Evolutionary conservation across 208 protist species (phyloP).

Genomic region (Leishmania braziliensis): DNA sequence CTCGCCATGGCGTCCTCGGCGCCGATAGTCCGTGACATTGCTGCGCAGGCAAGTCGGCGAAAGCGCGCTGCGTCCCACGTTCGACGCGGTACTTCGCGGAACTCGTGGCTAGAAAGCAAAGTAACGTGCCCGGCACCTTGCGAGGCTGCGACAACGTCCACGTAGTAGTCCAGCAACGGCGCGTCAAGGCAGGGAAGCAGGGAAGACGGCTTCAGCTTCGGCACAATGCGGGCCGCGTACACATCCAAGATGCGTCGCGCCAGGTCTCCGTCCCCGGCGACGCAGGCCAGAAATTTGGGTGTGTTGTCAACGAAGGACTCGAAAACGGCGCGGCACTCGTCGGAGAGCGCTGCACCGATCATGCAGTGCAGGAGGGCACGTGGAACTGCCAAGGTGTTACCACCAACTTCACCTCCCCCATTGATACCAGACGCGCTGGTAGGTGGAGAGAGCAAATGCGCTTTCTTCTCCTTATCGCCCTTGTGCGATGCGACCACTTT

Average conservation of each 20-base stretch:
- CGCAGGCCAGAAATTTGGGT: constrained; percentile 49
- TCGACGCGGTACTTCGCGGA: constrained; percentile 12
- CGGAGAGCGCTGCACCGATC: constrained; percentile 43
- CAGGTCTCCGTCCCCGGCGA: constrained; percentile 51
- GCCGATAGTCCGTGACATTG: constrained; percentile 6
- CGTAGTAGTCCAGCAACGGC: constrained; percentile 53
- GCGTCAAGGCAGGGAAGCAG: constrained; percentile 56
- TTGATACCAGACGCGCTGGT: neutral
- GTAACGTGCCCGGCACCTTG: neutral
- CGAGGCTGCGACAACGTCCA: constrained; percentile 52
- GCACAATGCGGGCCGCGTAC: constrained; percentile 53
- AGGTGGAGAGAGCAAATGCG: neutral
- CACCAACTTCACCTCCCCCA: neutral
- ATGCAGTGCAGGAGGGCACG: constrained; percentile 42
- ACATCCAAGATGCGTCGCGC: constrained; percentile 53
- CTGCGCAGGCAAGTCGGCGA: constrained; percentile 3
- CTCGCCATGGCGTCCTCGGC: constrained; percentile 20
- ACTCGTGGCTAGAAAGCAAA: constrained; percentile 25
- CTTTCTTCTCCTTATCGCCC: neutral
- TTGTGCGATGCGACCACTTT: neutral
- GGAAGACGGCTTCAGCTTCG: constrained; percentile 45
- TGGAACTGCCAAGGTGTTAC: constrained; percentile 10
- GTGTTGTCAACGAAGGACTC: constrained; percentile 59
- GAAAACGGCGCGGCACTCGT: constrained; percentile 53
- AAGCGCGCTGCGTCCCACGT: constrained; percentile 19